Percentiles rank a stretch among this genome's conserved stretches.
Evolutionary conservation across 306 rosid genomes (phyloP).

Genomic region (Rubus parviflorus): DNA sequence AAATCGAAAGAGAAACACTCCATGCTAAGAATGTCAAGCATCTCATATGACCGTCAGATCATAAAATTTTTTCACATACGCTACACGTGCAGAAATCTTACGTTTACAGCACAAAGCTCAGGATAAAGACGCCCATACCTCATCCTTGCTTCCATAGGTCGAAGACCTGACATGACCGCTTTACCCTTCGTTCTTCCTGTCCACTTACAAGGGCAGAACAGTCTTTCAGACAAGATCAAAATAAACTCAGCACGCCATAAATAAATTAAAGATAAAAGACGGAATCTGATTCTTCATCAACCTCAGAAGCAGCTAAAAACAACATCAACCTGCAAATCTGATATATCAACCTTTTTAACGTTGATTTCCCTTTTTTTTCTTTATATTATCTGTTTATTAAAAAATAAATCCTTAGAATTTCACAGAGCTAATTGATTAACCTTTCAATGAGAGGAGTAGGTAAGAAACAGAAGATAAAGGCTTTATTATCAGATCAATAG

Average conservation of each 20-base stretch:
- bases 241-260: neutral
- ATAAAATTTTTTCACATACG: too few relatives aligned
- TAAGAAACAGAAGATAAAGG: neutral
- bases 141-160: too few relatives aligned
- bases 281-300: constrained; percentile 5
- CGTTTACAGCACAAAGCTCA: neutral
- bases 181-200: neutral
- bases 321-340: constrained; percentile 23
- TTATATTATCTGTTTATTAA: neutral
- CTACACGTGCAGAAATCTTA: too few relatives aligned
- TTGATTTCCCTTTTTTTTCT: neutral
- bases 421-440: constrained; percentile 20
- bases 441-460: constrained; percentile 22
- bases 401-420: constrained; percentile 11
- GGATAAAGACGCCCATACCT: neutral
- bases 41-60: too few relatives aligned
- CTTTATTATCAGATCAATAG: constrained; percentile 36
- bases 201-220: neutral
- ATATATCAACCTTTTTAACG: neutral
- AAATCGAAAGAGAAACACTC: too few relatives aligned
- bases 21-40: too few relatives aligned
- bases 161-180: neutral
- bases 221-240: constrained; percentile 11
- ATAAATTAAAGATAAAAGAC: neutral
- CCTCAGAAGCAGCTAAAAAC: constrained; percentile 30